A percentile compares a stretch with the other conserved stretches of the same genome.
These are phyloP conservation scores for Flaveria sonorensis DNA, from an alignment of 129 eudicot genomes.

Conservation along the genomic window DNA sequence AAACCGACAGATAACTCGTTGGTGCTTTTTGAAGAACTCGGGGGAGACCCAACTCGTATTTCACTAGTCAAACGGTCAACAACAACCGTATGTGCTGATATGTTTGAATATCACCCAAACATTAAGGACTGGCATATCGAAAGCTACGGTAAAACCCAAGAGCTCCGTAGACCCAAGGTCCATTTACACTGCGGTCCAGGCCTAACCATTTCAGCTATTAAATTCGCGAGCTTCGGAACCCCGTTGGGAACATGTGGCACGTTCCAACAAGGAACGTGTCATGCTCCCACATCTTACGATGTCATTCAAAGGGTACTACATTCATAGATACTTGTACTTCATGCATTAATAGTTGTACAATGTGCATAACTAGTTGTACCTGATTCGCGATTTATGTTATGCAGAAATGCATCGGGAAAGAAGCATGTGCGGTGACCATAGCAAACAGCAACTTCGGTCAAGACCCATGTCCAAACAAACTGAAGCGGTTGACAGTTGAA, in stretches of 20 bases:
- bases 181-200: constrained; percentile 50
- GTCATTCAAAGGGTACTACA: constrained; percentile 38
- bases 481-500: constrained; percentile 60
- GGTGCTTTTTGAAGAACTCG: constrained; percentile 66
- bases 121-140: constrained; percentile 45
- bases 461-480: constrained; percentile 62
- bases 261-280: constrained; percentile 55
- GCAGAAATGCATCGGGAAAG: constrained; percentile 62
- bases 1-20: constrained; percentile 56
- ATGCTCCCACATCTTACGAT: constrained; percentile 43
- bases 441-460: constrained; percentile 49
- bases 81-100: constrained; percentile 46
- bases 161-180: constrained; percentile 47
- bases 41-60: constrained; percentile 61
- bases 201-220: constrained; percentile 44
- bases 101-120: constrained; percentile 46
- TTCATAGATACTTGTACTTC: neutral
- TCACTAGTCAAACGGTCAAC: constrained; percentile 53
- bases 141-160: constrained; percentile 45
- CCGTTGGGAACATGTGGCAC: constrained; percentile 61
- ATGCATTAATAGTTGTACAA: constrained; percentile 3
- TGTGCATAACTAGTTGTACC: constrained; percentile 1
- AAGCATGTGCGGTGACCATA: constrained; percentile 53
- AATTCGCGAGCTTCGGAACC: constrained; percentile 62
- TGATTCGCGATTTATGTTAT: constrained; percentile 4